Base-by-base conservation (phyloP, 2,329 filamentous ascomycete species). In the Apiospora koreana region DNA sequence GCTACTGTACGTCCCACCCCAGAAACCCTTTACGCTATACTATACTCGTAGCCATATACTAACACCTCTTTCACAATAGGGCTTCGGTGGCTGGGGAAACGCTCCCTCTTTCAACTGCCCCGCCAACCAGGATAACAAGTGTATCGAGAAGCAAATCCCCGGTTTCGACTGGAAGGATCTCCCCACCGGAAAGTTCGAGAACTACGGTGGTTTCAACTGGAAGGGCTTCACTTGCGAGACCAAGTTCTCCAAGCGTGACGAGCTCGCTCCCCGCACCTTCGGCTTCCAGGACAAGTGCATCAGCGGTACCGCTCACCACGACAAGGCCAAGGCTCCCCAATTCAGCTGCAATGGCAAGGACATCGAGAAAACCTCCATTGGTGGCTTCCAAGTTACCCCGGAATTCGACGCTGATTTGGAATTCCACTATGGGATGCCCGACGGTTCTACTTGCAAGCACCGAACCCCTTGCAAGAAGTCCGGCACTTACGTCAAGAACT, bases 401-500 rank as follows among this genome's bases (percentile, higher is more conserved):
- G 91, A 94, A 78, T 90, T 92, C 78, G 92, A 95, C 81, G 91
- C 89, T 75, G 90, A 95, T 73, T 84, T 98, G 69, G 91, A 95
- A 81, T 94, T 97, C 85, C 88, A 93, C 85, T 98, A 95, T 83
- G 87, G 86, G 77, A 97, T 98, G 94, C 87, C 90, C 2, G 93
- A 95, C 80, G 93, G 93, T 75, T 91, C 89, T 18, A 88, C 82
- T 71, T 98, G 95, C 90, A 95, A 93, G 84, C 92, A 97, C 77
- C 90, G 89, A 73, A 85, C 88, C 74, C 79, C 86, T 68, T 97
- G 94, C 88, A 88, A 86, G 73, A 84, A 86, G 69, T 84, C 86
- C 21, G 93, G 93, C 77, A 91, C 89, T 71, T 88, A 87, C 65
- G 86, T 98, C 76, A 83, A 89, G 83, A 98, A 98, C 88, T 89